A percentile compares a stretch with the other conserved stretches of the same genome.
These are phyloP conservation scores for Echinosophora koreensis DNA, from an alignment of 306 rosid species.

Conservation along the genomic window DNA sequence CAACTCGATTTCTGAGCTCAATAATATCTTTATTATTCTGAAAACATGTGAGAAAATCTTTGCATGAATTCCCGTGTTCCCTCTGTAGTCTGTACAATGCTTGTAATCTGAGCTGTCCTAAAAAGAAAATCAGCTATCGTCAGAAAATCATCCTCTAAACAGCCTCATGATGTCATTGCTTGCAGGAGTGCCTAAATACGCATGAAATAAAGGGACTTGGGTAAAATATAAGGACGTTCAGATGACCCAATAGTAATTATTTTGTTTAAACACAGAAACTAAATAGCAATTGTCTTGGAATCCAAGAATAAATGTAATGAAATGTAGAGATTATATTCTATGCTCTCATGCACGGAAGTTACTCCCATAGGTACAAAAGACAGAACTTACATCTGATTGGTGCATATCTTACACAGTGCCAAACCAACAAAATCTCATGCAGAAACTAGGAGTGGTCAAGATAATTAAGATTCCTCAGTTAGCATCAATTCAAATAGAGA, in stretches of 20 bases:
- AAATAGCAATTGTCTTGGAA: neutral
- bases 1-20: constrained; percentile 64
- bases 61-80: constrained; percentile 62
- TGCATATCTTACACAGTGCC: neutral
- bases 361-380: neutral
- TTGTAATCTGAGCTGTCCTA: constrained; percentile 64
- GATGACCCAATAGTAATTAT: neutral
- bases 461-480: neutral
- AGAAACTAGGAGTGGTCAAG: neutral
- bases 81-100: constrained; percentile 53
- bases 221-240: neutral
- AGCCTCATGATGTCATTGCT: constrained; percentile 77
- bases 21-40: constrained; percentile 62
- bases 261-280: neutral
- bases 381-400: neutral
- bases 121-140: constrained; percentile 62
- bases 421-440: neutral
- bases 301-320: constrained; percentile 10
- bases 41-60: constrained; percentile 57
- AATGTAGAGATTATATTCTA: neutral
- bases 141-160: constrained; percentile 76
- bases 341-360: neutral
- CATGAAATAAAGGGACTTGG: neutral
- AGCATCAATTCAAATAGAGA: neutral
- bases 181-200: constrained; percentile 66